Evolutionary conservation across 495 filamentous ascomycete genomes (phyloP), one percentile per base, ranked within the genome.

Genomic region (Saxispiralis lemnorum): DNA sequence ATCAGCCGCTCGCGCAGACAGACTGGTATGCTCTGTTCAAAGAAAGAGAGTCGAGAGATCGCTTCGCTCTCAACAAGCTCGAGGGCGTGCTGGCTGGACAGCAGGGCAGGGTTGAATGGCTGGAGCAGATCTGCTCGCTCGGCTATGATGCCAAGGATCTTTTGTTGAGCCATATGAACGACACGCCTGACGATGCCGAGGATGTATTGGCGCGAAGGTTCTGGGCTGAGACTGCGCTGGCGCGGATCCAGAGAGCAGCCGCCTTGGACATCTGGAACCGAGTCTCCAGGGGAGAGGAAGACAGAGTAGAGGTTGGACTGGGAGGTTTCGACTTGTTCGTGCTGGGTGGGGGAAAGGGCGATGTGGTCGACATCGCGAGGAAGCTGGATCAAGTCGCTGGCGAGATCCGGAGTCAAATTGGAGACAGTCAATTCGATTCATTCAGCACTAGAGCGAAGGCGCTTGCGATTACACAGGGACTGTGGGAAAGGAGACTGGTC

Each of bases 71-170:
- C 13, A 56, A 53, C 11, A 56, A 77, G 15, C 60, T 97, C 37
- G 70, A 93, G 44, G 70, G 68, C 38, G 78, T 94, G 37, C 63
- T 96, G 35, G 59, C 62, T 19, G 73, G 67, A 14, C 81, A 84
- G 54, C 67, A 71, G 17, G 66, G 71, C 36, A 78, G 85, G 16
- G 72, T 87, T 34, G 64, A 69, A 38, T 77, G 78, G 54, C 74
- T 79, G 40, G 68, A 79, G 45, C 57, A 67, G 31, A 79, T 97
- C 40, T 73, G 77, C 43, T 59, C 66, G 34, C 63, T 75, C 49
- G 89, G 86, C 1, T 88, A 82, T 46, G 85, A 96, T 68, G 83
- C 75, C 16, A 94, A 94, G 56, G 89, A 94, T 56, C 76, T 73
- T 17, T 67, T 97, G 31, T 49, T 88, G 34, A 32, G 28, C 21